A percentile compares a stretch with the other conserved stretches of the same genome.
Evolutionary conservation across 148 eudicot species (phyloP).

Genomic region (Heliosperma pusillum): DNA sequence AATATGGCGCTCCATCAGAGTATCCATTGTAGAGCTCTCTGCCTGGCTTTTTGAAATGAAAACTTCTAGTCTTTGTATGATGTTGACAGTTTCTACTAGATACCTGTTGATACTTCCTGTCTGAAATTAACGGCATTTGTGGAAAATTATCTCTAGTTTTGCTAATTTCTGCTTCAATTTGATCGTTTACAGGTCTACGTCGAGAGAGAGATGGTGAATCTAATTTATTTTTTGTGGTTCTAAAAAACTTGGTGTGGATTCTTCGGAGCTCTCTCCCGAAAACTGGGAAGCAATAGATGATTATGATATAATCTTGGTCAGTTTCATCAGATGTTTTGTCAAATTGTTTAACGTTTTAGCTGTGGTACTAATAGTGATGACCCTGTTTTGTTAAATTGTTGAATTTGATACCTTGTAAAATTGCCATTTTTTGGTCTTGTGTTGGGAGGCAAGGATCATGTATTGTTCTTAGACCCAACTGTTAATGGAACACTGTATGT

Average conservation of each 20-base stretch:
- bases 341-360: constrained; percentile 24
- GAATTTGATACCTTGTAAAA: constrained; percentile 35
- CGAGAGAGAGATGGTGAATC: constrained; percentile 54
- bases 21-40: too few relatives aligned
- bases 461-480: constrained; percentile 26
- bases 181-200: constrained; percentile 37
- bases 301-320: constrained; percentile 30
- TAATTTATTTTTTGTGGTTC: constrained; percentile 5
- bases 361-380: constrained; percentile 16
- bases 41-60: too few relatives aligned
- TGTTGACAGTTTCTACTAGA: neutral
- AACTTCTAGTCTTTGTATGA: too few relatives aligned
- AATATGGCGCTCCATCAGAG: neutral
- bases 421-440: constrained; percentile 32
- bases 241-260: constrained; percentile 30
- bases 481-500: constrained; percentile 24
- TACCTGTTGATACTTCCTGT: neutral
- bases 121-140: neutral
- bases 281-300: constrained; percentile 31
- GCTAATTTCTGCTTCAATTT: constrained; percentile 13
- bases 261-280: constrained; percentile 33
- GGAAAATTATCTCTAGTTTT: neutral
- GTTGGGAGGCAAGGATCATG: constrained; percentile 33
- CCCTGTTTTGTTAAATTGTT: constrained; percentile 22
- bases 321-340: constrained; percentile 26